These are phyloP conservation scores for Aeschynomene evenia DNA, from an alignment of 306 rosid species.

Conservation along the genomic window DNA sequence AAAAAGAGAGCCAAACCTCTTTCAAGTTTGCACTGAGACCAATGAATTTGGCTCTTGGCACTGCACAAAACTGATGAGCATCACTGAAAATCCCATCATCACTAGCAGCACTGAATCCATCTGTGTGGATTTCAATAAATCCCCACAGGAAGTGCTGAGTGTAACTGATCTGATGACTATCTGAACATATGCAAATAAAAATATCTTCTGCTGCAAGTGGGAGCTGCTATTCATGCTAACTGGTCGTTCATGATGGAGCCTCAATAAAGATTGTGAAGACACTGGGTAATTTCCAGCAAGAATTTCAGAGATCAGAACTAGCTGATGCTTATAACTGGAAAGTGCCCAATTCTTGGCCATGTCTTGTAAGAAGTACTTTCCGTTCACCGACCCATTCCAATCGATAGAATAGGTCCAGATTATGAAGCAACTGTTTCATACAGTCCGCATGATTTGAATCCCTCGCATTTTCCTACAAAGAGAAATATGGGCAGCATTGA, in stretches of 20 bases:
- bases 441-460: slow-evolving; percentile 62
- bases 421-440: slow-evolving; percentile 71
- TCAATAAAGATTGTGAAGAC: slow-evolving; percentile 11
- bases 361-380: slow-evolving; percentile 63
- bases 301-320: slow-evolving; percentile 11
- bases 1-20: slow-evolving; percentile 11
- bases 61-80: not conserved
- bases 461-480: slow-evolving; percentile 47
- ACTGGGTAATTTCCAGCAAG: slow-evolving; percentile 3
- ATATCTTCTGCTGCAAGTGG: slow-evolving; percentile 11
- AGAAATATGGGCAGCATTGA: slow-evolving; percentile 7
- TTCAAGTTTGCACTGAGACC: not conserved
- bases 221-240: slow-evolving; percentile 24
- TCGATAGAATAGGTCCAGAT: slow-evolving; percentile 83
- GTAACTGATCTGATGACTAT: slow-evolving; percentile 3
- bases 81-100: not conserved
- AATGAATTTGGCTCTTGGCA: slow-evolving; percentile 2
- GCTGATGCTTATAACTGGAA: slow-evolving; percentile 40
- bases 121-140: slow-evolving; percentile 17
- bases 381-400: slow-evolving; percentile 70
- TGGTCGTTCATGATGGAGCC: slow-evolving; percentile 10
- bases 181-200: not conserved
- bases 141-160: slow-evolving; percentile 6
- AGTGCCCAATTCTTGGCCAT: slow-evolving; percentile 72
- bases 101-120: slow-evolving; percentile 4